phyloP scores from a whole-genome alignment of 495 filamentous ascomycete species.

The Penicillium odoratum region DNA sequence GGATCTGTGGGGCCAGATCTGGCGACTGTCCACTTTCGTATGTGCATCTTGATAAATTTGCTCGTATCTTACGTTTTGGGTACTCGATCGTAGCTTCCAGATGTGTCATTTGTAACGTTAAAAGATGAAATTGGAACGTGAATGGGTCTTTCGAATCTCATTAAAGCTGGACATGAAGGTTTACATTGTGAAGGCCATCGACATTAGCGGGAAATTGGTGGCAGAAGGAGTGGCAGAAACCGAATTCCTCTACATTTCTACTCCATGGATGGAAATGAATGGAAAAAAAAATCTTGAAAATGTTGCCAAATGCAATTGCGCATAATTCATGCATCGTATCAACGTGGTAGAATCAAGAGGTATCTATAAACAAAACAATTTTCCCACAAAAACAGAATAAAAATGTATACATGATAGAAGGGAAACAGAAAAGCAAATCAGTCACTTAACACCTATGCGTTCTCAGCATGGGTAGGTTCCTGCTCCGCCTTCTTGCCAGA shows the following conservation, averaged over 20 bases:
- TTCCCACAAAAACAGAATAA: constrained; percentile 6
- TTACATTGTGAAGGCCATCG: neutral
- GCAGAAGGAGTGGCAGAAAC: no score
- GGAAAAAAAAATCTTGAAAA: neutral
- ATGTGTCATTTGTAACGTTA: no score
- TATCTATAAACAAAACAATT: constrained; percentile 4
- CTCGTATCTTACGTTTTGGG: no score
- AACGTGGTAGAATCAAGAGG: neutral
- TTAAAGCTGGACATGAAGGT: neutral
- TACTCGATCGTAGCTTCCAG: no score
- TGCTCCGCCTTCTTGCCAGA: constrained; percentile 28
- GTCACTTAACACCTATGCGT: constrained; percentile 21
- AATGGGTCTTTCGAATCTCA: no score
- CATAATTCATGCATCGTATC: constrained; percentile 7
- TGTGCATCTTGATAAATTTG: no score
- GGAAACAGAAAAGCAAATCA: neutral
- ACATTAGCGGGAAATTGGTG: neutral
- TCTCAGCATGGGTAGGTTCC: constrained; percentile 30
- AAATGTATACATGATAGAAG: constrained; percentile 5
- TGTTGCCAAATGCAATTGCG: neutral
- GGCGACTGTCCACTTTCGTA: no score
- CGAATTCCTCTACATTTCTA: no score
- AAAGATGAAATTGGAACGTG: no score
- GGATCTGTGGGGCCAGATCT: no score
- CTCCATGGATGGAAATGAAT: no score